Evolutionary conservation across 106 monocot species (phyloP).

Genomic region (Cymbidium sinense): DNA sequence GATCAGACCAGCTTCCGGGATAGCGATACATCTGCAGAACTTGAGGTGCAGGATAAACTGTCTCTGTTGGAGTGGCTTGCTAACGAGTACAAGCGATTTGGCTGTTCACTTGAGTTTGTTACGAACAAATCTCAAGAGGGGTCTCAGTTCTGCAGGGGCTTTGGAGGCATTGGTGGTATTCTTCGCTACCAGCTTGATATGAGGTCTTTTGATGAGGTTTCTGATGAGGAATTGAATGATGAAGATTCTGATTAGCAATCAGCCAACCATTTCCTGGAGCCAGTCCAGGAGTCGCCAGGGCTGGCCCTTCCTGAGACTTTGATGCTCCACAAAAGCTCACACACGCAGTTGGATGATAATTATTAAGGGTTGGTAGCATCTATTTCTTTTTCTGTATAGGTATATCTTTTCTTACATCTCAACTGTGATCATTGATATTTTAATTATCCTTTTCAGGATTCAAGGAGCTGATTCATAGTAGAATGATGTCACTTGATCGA

Average conservation of each 20-base stretch:
- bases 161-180: constrained; percentile 25
- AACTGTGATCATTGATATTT: neutral
- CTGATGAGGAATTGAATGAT: constrained; percentile 28
- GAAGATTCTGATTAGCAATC: constrained; percentile 62
- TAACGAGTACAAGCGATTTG: constrained; percentile 24
- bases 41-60: constrained; percentile 20
- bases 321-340: constrained; percentile 7
- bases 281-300: constrained; percentile 19
- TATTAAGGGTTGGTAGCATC: constrained; percentile 9
- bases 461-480: neutral
- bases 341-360: constrained; percentile 5
- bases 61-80: constrained; percentile 29
- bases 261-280: constrained; percentile 26
- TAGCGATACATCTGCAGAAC: constrained; percentile 26
- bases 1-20: constrained; percentile 36
- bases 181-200: constrained; percentile 54
- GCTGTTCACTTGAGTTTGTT: constrained; percentile 26
- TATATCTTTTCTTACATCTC: neutral
- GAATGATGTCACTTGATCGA: neutral
- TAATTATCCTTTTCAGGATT: neutral
- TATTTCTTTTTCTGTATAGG: neutral
- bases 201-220: constrained; percentile 47
- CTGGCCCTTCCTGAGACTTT: neutral
- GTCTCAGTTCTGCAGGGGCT: constrained; percentile 28
- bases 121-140: constrained; percentile 32